Base-by-base conservation (phyloP, 331 rosid genomes). In the Prunus yedoensis region DNA sequence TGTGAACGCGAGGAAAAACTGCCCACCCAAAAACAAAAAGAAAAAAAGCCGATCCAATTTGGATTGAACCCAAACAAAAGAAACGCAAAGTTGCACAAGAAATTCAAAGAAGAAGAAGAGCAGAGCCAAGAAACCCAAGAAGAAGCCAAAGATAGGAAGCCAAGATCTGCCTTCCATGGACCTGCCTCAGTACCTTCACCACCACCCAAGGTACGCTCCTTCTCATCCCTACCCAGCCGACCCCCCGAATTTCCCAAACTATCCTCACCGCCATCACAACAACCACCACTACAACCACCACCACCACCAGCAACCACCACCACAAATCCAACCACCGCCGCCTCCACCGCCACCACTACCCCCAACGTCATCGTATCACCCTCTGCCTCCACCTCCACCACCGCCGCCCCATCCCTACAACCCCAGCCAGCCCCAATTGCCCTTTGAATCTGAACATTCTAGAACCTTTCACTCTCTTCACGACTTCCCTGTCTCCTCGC, bases 131-230 rank as follows among this genome's bases (percentile, higher is more conserved):
- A 38, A 10, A 64, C 50, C 67, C 13, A 52, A 53, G 68, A 63
- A 63, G 41, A 60, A 53, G 8, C n/a, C 8, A 1, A 18, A 5
- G 20, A 52, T 25, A 52, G 20, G 58, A 16, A 16, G 15, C 30
- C 3, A 60, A 45, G 71, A 68, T 28, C 69, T 53, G 15, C 68
- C 67, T 25, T 6, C 82, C 79, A 87, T 87, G 90, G 90, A 79
- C 28, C 57, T 35, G 3, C 81, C 78, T 8, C 82, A 53, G 69
- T 80, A 78, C 70, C 74, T 52, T 15, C 76, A 78, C 61, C 88
- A 85, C 14, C 88, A 71, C 3, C 68, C 82, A 50, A 84, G 91
- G 89, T 85, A 84, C 71, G 84, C 69, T 63, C 25, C 89, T 79
- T n/a, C 74, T 78, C 52, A 65, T 53, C 62, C 27, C 81, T 21